Base-by-base conservation (phyloP, 257 asterid species). In the Mitragyna speciosa region DNA sequence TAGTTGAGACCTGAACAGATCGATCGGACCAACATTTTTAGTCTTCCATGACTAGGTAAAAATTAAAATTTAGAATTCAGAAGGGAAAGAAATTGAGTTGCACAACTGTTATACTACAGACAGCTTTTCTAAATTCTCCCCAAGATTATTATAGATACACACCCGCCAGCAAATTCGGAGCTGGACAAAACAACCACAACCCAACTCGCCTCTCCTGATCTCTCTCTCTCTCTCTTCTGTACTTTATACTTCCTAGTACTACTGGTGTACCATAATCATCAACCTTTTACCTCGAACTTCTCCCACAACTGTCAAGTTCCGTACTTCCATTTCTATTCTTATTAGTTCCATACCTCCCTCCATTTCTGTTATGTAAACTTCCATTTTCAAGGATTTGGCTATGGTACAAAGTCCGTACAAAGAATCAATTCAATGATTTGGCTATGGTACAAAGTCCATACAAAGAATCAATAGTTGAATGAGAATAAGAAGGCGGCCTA, bases 241-340 rank as follows among this genome's bases (percentile, higher is more conserved):
- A 11, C 7, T 48, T 2, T 59, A 43, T 41, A 54, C 47, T 66
- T 77, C 14, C 48, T 48, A 33, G 12, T 9, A 47, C 31, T 51
- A 4, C 52, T 45, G 41, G 41, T 36, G 41, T 36, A 36, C 41
- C 4, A n/a, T 54, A 31, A 24, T 74, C 22, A 49, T 75, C 56
- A n/a, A 75, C 56, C 69, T 56, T 77, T 77, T 4, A 72, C 63
- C 63, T 79, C 82, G 65, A 72, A 72, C 76, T 79, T 79, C 22
- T 61, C 78, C 48, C 81, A 52, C 31, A 78, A 81, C 84, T 81
- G 78, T 71, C 78, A 65, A 67, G 45, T 82, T 78, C 73, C 70
- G 77, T 47, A 67, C 72, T 39, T 61, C 72, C 11, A 72, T 43
- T n/a, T 31, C 58, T 64, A 16, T 17, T 74, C 2, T 36, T 36